Conservation (phyloP, 352 stramenopile species). For the Phytophthora hybrid region DNA sequence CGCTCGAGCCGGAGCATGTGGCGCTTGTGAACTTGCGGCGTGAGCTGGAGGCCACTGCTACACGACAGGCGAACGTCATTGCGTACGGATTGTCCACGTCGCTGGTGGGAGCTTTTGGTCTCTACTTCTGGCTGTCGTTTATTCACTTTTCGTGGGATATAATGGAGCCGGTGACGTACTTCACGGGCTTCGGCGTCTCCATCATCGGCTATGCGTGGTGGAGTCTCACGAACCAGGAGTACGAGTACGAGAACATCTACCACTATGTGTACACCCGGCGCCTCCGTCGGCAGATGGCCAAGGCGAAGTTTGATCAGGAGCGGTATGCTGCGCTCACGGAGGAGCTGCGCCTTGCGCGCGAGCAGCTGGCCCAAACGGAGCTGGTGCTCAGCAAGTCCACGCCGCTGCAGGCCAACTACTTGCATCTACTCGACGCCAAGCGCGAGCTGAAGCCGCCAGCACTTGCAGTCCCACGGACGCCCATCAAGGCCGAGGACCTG, state of each 20-base stretch:
- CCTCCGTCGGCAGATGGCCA: constrained; percentile 61
- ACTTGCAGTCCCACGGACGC: constrained; percentile 18
- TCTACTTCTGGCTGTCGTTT: constrained; percentile 91
- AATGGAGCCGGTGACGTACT: constrained; percentile 92
- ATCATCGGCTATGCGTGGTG: constrained; percentile 87
- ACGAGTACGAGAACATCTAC: constrained; percentile 91
- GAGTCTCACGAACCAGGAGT: constrained; percentile 87
- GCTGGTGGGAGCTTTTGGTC: constrained; percentile 78
- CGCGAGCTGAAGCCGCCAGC: constrained; percentile 32
- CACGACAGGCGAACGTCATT: constrained; percentile 66
- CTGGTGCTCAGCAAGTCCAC: constrained; percentile 73
- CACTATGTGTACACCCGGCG: constrained; percentile 84
- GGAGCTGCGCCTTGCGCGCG: constrained; percentile 44
- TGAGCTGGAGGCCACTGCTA: constrained; percentile 69
- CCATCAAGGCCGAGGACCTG: constrained; percentile 18
- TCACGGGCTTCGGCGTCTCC: constrained; percentile 83
- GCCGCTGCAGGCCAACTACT: constrained; percentile 71
- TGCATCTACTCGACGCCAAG: constrained; percentile 63
- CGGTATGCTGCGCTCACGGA: constrained; percentile 55
- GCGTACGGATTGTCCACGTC: constrained; percentile 63
- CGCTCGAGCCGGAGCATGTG: constrained; percentile 72
- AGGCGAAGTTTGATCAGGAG: constrained; percentile 64
- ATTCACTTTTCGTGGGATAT: constrained; percentile 93
- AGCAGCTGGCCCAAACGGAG: constrained; percentile 60
- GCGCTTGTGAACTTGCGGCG: constrained; percentile 70